Conservation (phyloP, 2,329 filamentous ascomycete genomes). For the Geosmithia flava region DNA sequence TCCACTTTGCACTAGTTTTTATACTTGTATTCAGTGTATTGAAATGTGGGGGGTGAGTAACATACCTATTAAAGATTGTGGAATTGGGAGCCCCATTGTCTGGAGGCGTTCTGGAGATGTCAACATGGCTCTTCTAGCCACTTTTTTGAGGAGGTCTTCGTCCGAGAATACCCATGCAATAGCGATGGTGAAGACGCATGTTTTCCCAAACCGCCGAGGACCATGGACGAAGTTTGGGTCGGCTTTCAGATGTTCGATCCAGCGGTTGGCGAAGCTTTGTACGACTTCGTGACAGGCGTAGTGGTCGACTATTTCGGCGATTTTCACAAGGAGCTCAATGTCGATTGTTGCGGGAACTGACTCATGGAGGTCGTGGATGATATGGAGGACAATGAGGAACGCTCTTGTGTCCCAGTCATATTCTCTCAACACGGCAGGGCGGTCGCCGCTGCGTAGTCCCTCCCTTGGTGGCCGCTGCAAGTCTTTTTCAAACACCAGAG, state of each 20-base stretch:
- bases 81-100: not conserved
- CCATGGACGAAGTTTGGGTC: not conserved
- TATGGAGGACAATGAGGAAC: not conserved
- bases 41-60: no score
- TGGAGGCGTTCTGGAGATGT: not conserved
- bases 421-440: not conserved
- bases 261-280: not conserved
- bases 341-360: not conserved
- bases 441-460: not conserved
- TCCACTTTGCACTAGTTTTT: no score
- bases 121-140: not conserved
- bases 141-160: not conserved
- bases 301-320: not conserved
- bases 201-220: not conserved
- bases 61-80: not conserved
- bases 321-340: not conserved
- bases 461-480: not conserved
- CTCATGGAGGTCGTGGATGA: not conserved
- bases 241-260: not conserved
- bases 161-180: not conserved
- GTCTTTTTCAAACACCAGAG: not conserved
- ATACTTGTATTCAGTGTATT: no score
- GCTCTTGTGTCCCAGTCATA: not conserved
- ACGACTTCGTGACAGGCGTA: not conserved
- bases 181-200: not conserved